Evolutionary conservation across 371 early-diverging fungal genomes (phyloP).

Genomic region (Haplosporangium sp.): DNA sequence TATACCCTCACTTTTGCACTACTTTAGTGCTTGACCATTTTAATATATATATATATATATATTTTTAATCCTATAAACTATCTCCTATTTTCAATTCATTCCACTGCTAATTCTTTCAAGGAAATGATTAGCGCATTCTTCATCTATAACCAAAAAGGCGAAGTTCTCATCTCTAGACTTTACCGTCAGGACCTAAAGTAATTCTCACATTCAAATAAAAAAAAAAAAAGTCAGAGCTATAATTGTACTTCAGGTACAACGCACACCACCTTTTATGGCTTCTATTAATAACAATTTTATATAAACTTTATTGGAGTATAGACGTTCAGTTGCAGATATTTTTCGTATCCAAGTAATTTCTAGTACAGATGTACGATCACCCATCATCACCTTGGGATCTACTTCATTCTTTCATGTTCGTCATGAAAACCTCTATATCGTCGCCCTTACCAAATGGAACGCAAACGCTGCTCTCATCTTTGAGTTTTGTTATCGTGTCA

Average conservation of each 20-base stretch:
- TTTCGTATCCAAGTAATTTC: constrained; percentile 98
- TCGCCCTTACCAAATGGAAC: constrained; percentile 87
- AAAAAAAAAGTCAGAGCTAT: not conserved
- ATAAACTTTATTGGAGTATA: constrained; percentile 27
- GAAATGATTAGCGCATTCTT: constrained; percentile 91
- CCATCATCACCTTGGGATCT: constrained; percentile 90
- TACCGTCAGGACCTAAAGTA: constrained; percentile 96
- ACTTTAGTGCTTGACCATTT: no score
- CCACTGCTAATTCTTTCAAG: not conserved
- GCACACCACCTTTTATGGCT: no score
- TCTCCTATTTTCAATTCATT: no score
- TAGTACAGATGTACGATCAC: constrained; percentile 89
- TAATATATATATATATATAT: no score
- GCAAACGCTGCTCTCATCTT: constrained; percentile 88
- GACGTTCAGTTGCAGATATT: constrained; percentile 94
- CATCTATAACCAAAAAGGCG: constrained; percentile 96
- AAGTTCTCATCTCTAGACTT: constrained; percentile 96
- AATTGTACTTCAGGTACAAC: no score
- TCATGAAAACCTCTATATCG: constrained; percentile 91
- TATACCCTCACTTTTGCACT: no score
- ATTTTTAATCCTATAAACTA: no score
- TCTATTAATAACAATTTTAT: not conserved
- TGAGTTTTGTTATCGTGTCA: constrained; percentile 86
- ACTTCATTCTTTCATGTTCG: constrained; percentile 91
- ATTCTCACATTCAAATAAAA: constrained; percentile 10